Conservation (phyloP, 768 basidiomycete genomes). For the Boletus pseudopeckii region DNA sequence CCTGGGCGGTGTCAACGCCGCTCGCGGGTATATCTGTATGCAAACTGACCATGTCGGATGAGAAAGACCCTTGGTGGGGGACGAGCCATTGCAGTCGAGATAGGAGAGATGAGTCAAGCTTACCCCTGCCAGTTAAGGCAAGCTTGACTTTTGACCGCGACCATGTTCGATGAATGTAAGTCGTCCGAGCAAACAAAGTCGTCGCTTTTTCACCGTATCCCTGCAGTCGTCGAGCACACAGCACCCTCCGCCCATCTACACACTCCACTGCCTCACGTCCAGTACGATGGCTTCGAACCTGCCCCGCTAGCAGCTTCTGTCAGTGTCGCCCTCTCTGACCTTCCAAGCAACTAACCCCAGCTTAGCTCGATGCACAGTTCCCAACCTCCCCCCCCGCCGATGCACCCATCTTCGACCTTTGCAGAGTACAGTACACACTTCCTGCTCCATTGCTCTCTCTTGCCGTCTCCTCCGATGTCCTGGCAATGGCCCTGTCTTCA, state of each 20-base stretch:
- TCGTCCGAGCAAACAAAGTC: not conserved
- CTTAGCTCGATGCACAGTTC: constrained; percentile 30
- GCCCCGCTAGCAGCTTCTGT: constrained; percentile 44
- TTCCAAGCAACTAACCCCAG: constrained; percentile 7
- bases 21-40: not conserved
- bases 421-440: constrained; percentile 83
- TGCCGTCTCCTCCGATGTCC: constrained; percentile 80
- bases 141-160: constrained; percentile 7
- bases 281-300: constrained; percentile 88
- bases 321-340: not conserved
- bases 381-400: constrained; percentile 33
- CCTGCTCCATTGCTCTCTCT: constrained; percentile 82
- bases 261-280: constrained; percentile 52
- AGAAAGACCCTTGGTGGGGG: constrained; percentile 75
- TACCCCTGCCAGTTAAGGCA: not conserved
- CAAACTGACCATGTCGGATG: constrained; percentile 65
- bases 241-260: constrained; percentile 42
- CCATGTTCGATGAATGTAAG: constrained; percentile 71
- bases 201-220: not conserved
- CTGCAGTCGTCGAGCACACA: constrained; percentile 83
- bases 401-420: constrained; percentile 77
- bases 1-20: constrained; percentile 41
- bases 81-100: constrained; percentile 29
- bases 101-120: not conserved
- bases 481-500: constrained; percentile 78